Evolutionary conservation across 2,329 filamentous ascomycete species (phyloP), one percentile per base, ranked within the genome.

Genomic region (Alternaria hordeiaustralica): DNA sequence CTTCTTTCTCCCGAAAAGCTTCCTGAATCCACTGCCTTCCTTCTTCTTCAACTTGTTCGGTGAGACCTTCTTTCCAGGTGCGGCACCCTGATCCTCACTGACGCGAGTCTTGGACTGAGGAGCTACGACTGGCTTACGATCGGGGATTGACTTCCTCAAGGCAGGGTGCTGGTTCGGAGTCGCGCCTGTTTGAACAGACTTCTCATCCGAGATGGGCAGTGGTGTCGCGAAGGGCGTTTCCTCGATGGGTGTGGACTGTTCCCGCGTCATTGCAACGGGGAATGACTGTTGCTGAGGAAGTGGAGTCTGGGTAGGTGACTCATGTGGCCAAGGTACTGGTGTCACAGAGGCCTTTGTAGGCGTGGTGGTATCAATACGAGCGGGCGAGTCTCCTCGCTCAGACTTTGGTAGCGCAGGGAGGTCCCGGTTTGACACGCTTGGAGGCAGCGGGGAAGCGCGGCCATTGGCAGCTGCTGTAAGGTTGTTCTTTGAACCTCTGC

Each of bases 401-500:
- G 78, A 71, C 45, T 72, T 69, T 25, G 83, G 82, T 21, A 84
- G 68, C 26, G 81, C 75, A 12, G 82, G 82, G 21, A 84, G 72
- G 10, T 83, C 79, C 11, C 81, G 75, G 51, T 80, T 81, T 6
- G 77, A 75, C 5, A 71, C 28, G 8, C 69, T 66, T 3, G 67
- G 71, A 46, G 73, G 69, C 41, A 77, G 49, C 8, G 71, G 64
- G 9, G 78, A 73, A 20, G 72, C 58, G 11, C 71, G 71, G 36
- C 78, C 78, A 55, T 79, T 79, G 8, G 75, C 76, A 61, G 68
- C 64, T 3, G 64, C 57, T 28, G 74, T 63, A 13, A 85, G 79
- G 12, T 84, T 82, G 15, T 84, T 82, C 44, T 82, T 80, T 2
- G 82, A 84, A 12, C 92, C 92, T 62, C 88, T 91, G 21, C 94